Base-by-base conservation (phyloP, 495 filamentous ascomycete species). In the Parachaetomium inaequale region DNA sequence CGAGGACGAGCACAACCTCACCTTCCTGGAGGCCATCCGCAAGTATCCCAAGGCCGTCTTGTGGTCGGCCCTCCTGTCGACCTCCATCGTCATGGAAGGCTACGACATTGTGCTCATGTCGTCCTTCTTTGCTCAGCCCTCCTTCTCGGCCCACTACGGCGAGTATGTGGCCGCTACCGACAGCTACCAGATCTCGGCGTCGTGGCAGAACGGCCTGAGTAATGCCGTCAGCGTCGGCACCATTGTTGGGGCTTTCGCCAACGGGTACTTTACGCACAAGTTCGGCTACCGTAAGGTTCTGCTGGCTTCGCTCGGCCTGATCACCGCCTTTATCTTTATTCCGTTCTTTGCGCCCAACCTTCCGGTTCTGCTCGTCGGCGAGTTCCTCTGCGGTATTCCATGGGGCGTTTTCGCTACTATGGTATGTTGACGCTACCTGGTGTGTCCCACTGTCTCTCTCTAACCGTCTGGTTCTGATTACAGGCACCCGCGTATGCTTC, bases 401-500 rank as follows among this genome's bases (percentile, higher is more conserved):
- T 73, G 80, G 29, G 82, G 82, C 23, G 77, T 81, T 50, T 83
- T 78, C 67, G 81, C 78, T 7, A 75, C 77, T 19, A 78, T 86
- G n/a, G n/a, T n/a, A n/a, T n/a, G n/a, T n/a, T n/a, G n/a, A n/a
- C n/a, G n/a, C n/a, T n/a, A n/a, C n/a, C n/a, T n/a, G n/a, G n/a
- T n/a, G n/a, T n/a, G n/a, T n/a, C n/a, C n/a, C n/a, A n/a, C n/a
- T n/a, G n/a, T n/a, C n/a, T n/a, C n/a, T n/a, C n/a, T n/a, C n/a
- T n/a, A n/a, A n/a, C n/a, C n/a, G n/a, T n/a, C n/a, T n/a, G n/a
- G n/a, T n/a, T n/a, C n/a, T n/a, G n/a, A n/a, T n/a, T n/a, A n/a
- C n/a, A n/a, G 15, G 84, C 83, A 3, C 81, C 83, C 0, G 83
- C 85, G 15, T 88, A 88, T 64, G 82, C 84, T 6, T 84, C 83